Percentiles rank a stretch among this genome's conserved stretches.
These are phyloP conservation scores for Polytrichum commune DNA, from an alignment of 225 moss, liverwort and hornwort genomes.

Conservation along the genomic window DNA sequence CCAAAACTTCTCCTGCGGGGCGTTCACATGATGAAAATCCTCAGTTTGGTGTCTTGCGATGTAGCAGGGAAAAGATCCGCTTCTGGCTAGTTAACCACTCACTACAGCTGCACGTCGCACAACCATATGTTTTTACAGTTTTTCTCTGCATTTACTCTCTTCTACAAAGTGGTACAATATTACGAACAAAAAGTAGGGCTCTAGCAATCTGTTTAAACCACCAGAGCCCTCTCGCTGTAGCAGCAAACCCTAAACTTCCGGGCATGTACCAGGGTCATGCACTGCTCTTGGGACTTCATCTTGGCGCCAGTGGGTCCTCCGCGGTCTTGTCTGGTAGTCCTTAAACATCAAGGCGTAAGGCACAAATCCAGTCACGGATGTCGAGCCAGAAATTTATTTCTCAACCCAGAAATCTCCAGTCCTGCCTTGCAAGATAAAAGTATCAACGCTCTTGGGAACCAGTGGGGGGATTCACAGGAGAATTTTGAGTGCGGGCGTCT, in stretches of 20 bases:
- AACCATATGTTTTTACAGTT: conserved; percentile 16
- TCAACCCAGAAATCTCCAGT: conserved; percentile 13
- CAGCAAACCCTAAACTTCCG: background rate
- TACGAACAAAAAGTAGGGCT: conserved; percentile 25
- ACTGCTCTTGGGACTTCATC: background rate
- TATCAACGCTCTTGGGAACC: conserved; percentile 41
- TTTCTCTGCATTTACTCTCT: conserved; percentile 13
- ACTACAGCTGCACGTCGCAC: conserved; percentile 20
- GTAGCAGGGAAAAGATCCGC: conserved; percentile 11
- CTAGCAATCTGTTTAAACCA: conserved; percentile 16
- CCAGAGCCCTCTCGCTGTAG: conserved; percentile 16
- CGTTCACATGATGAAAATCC: conserved; percentile 6
- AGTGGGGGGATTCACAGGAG: conserved; percentile 45
- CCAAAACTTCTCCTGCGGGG: background rate
- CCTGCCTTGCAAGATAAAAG: conserved; percentile 24
- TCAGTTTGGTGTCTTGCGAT: conserved; percentile 8
- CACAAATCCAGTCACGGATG: background rate
- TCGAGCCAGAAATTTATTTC: conserved; percentile 13
- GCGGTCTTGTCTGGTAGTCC: background rate
- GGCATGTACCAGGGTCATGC: background rate
- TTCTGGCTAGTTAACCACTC: conserved; percentile 11
- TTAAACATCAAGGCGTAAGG: background rate
- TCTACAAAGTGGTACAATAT: conserved; percentile 13
- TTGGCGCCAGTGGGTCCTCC: too few relatives aligned
- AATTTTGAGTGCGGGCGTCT: conserved; percentile 48